Evolutionary conservation across 2,329 filamentous ascomycete species (phyloP), one percentile per base, ranked within the genome.

Genomic region (Triangularia verruculosa): DNA sequence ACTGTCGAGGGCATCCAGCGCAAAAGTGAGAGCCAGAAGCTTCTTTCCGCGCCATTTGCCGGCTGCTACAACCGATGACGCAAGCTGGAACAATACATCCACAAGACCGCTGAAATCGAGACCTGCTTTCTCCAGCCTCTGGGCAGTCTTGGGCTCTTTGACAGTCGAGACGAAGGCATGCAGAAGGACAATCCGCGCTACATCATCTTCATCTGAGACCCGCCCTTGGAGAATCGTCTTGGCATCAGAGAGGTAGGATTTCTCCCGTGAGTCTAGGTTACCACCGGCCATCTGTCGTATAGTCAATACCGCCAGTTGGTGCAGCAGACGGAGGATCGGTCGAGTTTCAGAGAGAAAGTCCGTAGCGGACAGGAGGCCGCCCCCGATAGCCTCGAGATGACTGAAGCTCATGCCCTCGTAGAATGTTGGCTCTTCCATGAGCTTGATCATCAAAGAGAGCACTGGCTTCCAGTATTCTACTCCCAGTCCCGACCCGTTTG

Each of bases 351-450:
- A 25, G 12, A 59, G 22, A 7, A 63, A 57, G 15, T 67, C 66
- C 15, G 43, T 57, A 11, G 62, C 34, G 12, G 24, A 54, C 22
- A 54, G 11, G 22, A 62, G 28, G 3, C 13, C 59, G 22, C 61
- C 63, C 55, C 73, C 77, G 17, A 79, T 58, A 3, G 67, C 61
- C 9, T 75, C 71, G 5, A 80, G 63, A 17, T 78, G 71, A 13
- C 72, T 66, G 58, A 78, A 85, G 1, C 64, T 70, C 74, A 84
- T 78, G 0, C 72, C 75, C 51, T 81, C 74, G 67, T 85, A 82
- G 62, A 83, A 83, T 0, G 81, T 83, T 0, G 83, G 78, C n/a
- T 78, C 76, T 4, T 73, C 71, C 78, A 84, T 83, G 24, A 85
- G 72, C 68, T 82, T 85, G 2, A 78, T 71, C 66, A 80, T 77